Conservation (phyloP, 2,329 filamentous ascomycete genomes). For the Xylariaceae sp. region DNA sequence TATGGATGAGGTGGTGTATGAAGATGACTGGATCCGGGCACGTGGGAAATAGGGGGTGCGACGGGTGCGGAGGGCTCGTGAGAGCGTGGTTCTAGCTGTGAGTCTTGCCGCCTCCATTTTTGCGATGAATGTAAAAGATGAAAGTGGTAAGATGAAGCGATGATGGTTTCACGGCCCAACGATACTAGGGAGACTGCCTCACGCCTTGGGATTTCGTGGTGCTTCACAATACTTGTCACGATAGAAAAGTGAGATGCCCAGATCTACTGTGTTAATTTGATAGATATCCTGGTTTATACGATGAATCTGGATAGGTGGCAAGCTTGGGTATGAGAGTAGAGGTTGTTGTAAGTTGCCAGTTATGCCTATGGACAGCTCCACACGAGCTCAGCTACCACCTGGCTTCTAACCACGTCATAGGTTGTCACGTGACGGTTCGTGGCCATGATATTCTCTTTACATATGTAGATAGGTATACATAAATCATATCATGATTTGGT, state of each 20-base stretch:
- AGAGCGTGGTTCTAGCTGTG: slow-evolving; percentile 8
- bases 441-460: too few relatives aligned
- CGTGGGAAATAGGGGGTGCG: slow-evolving; percentile 20
- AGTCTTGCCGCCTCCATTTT: slow-evolving; percentile 16
- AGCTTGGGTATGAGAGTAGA: neutral
- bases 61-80: slow-evolving; percentile 13
- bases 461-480: too few relatives aligned
- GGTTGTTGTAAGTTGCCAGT: neutral
- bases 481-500: too few relatives aligned
- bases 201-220: neutral
- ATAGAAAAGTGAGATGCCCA: neutral
- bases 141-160: too few relatives aligned
- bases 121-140: neutral
- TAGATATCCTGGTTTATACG: neutral
- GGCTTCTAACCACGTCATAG: too few relatives aligned
- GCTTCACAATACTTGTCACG: neutral
- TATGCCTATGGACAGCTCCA: neutral
- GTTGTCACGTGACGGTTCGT: too few relatives aligned
- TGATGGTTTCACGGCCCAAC: neutral
- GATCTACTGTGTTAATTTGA: neutral
- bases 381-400: neutral
- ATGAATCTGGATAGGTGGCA: neutral
- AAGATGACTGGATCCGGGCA: slow-evolving; percentile 40
- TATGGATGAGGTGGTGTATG: slow-evolving; percentile 22
- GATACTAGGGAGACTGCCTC: neutral